Percentiles rank a stretch among this genome's conserved stretches.
phyloP scores from a whole-genome alignment of 495 filamentous ascomycete genomes.

The Astrothelium subdiscretum region DNA sequence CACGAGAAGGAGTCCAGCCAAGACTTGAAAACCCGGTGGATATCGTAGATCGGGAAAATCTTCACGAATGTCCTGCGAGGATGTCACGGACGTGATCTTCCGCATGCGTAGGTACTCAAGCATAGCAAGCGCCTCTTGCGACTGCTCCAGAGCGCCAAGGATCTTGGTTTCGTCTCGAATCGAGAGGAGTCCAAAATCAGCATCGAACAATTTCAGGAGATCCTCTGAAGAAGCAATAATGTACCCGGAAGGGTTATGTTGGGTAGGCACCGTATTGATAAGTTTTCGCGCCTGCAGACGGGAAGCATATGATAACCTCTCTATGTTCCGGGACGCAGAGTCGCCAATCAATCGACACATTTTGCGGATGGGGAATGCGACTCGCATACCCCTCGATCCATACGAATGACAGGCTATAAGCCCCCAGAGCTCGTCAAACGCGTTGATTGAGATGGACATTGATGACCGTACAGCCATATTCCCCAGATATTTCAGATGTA shows the following conservation, averaged over 20 bases:
- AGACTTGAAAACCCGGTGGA: constrained; percentile 61
- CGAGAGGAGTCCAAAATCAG: constrained; percentile 76
- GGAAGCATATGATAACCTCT: constrained; percentile 77
- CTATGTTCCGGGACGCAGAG: constrained; percentile 76
- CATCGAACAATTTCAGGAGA: constrained; percentile 72
- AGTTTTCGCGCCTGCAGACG: constrained; percentile 71
- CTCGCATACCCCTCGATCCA: constrained; percentile 66
- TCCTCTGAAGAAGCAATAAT: constrained; percentile 88
- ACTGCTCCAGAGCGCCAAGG: constrained; percentile 59
- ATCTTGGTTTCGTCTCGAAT: constrained; percentile 85
- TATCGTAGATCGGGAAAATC: constrained; percentile 83
- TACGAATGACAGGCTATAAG: constrained; percentile 83
- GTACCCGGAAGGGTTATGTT: constrained; percentile 79
- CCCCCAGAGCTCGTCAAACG: constrained; percentile 78
- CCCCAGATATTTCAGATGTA: constrained; percentile 78
- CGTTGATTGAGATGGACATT: constrained; percentile 90
- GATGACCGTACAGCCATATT: constrained; percentile 86
- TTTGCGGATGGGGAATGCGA: constrained; percentile 83
- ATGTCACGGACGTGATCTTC: constrained; percentile 61
- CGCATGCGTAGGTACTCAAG: constrained; percentile 76
- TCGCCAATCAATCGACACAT: constrained; percentile 92
- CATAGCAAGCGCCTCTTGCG: constrained; percentile 76
- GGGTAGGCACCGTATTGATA: constrained; percentile 66
- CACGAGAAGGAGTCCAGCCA: constrained; percentile 76
- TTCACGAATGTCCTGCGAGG: constrained; percentile 60